Base-by-base conservation (phyloP, 75 land plant species). In the Isoetes taiwanensis region DNA sequence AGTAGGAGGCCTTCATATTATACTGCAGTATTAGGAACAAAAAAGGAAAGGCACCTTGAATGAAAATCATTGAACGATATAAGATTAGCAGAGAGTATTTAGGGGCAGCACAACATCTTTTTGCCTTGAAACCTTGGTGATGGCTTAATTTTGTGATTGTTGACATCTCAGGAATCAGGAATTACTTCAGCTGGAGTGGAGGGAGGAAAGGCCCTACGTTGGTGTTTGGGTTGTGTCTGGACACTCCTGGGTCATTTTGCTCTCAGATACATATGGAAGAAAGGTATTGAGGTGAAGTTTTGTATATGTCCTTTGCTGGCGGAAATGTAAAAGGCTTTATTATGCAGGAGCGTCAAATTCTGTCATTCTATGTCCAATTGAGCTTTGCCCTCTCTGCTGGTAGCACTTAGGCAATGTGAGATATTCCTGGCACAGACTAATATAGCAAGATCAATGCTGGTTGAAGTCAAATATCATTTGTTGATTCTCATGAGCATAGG, bases 201-300 rank as follows among this genome's bases (percentile, higher is more conserved):
- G 52, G 67, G 84, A 19, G 32, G 80, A 52, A 78, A 84, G n/a
- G n/a, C n/a, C n/a, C 69, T 77, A 32, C 80, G 78, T 31, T 93
- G 98, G 98, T 93, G 96, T 58, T 68, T 93, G 64, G 96, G 88
- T 61, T 93, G 68, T 95, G 88, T 63, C 87, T 93, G 90, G 85
- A 75, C 67, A 69, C 83, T 17, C 98, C 98, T 32, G 81, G 75
- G 3, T 93, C 23, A 72, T 81, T 16, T 58, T 93, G 32, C 80
- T 93, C 17, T 59, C 72, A 56, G 98, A 93, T 64, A 67, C 71
- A 6, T 81, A 73, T 77, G 98, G 98, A 34, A 79, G 63, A 63
- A 88, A 74, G 66, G 76, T 68, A 67, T 46, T 40, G 38, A 32
- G 57, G 60, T 59, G 96, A 84, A 27, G 98, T 93, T 93, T 80